Evolutionary conservation across 208 protist genomes (phyloP), one percentile per base, ranked within the genome.

Genomic region (Angomonas deanei): DNA sequence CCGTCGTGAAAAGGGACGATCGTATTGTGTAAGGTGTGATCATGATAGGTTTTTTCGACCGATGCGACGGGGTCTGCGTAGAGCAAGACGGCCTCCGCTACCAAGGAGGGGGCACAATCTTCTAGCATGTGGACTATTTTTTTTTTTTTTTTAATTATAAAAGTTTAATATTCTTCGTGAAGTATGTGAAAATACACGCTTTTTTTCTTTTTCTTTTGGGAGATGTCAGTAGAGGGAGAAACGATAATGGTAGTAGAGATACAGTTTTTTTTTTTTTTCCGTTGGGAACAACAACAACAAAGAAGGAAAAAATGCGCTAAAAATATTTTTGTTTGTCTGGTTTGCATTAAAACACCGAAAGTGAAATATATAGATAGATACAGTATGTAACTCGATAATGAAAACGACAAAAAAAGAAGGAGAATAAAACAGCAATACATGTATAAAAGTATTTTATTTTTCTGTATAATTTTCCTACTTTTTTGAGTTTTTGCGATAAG

Each of bases 121-220:
- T 8, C 36, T n/a, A 15, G 11, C 36, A 42, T 15, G 8, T 42
- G 36, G 36, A n/a, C 15, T 42, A 15, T 42, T 42, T 42, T 8
- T 42, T 42, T 42, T 15, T 42, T 42, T 42, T 42, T 42, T 42
- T 42, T 42, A 42, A n/a, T 42, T 42, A n/a, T 42, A 42, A 42
- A 8, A 26, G 23, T 17, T 53, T 17, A 15, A 24, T 53, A 27
- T 26, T 53, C 5, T 53, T 28, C 23, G n/a, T 26, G 47, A 13
- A 17, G 5, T 28, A 53, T 10, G 8, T 28, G 23, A 27, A 26
- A 38, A 6, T 33, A 53, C 6, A 53, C 10, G 23, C 19, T 61
- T 49, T 49, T 34, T 61, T 39, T 49, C 8, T 27, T 26, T 34
- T 52, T 34, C n/a, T 33, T 53, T 17, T 42, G 15, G 15, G 15